Percentiles rank a stretch among this genome's conserved stretches.
phyloP scores from a whole-genome alignment of 2,329 filamentous ascomycete genomes.

The Macrophomina tecta region DNA sequence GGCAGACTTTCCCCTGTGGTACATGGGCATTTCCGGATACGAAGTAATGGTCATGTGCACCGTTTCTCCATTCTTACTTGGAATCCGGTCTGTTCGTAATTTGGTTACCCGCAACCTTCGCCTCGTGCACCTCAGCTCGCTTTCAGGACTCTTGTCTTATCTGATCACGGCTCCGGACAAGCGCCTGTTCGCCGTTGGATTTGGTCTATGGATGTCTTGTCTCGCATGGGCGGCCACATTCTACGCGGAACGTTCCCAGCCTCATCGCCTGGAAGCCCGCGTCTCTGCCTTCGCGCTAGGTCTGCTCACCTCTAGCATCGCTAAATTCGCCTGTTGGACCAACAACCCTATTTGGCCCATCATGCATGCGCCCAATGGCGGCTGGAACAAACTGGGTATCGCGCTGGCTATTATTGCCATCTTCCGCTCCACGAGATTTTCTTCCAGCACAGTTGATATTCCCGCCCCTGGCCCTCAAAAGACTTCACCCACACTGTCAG shows the following conservation, averaged over 20 bases:
- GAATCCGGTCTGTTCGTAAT: conserved; percentile 70
- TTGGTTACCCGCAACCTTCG: conserved; percentile 73
- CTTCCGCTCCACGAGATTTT: conserved; percentile 73
- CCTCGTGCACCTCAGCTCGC: conserved; percentile 75
- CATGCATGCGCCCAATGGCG: conserved; percentile 87
- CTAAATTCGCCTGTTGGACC: conserved; percentile 91
- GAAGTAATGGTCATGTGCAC: conserved; percentile 88
- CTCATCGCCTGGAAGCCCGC: conserved; percentile 77
- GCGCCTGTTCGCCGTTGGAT: conserved; percentile 80
- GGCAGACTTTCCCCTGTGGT: conserved; percentile 91
- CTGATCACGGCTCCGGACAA: conserved; percentile 72
- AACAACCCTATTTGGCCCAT: conserved; percentile 98
- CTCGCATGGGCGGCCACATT: conserved; percentile 85
- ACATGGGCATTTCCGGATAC: conserved; percentile 98
- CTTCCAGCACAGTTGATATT: conserved; percentile 54
- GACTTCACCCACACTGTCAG: conserved; percentile 74
- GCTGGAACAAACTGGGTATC: conserved; percentile 87
- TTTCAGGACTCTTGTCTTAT: conserved; percentile 80
- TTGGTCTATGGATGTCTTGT: conserved; percentile 80
- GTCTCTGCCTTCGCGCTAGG: conserved; percentile 82
- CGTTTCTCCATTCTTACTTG: conserved; percentile 79
- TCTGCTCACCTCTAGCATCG: conserved; percentile 80
- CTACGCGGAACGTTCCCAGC: conserved; percentile 76
- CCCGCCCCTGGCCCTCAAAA: conserved; percentile 62
- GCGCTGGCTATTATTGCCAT: conserved; percentile 76